Evolutionary conservation across 352 stramenopile species (phyloP).

Genomic region (Phytophthora ramorum): DNA sequence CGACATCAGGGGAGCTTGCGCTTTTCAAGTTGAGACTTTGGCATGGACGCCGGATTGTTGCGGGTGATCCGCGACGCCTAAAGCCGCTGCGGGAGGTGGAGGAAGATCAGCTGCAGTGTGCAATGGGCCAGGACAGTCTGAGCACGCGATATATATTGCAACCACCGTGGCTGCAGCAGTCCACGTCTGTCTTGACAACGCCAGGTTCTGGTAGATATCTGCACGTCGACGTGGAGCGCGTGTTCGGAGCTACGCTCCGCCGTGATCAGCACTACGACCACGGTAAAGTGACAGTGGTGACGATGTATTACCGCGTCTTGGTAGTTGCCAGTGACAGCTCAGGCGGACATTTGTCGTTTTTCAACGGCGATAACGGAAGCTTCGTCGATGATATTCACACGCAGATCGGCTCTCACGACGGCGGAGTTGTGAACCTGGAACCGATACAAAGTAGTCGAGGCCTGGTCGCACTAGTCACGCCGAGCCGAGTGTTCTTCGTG

Average conservation of each 20-base stretch:
- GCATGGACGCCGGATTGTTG: constrained; percentile 30
- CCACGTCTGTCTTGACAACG: constrained; percentile 4
- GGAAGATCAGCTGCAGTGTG: constrained; percentile 20
- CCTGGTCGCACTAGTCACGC: constrained; percentile 29
- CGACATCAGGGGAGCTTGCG: constrained; percentile 24
- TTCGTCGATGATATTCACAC: constrained; percentile 23
- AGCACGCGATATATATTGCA: not conserved
- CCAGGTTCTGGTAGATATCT: constrained; percentile 34
- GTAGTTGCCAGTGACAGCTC: constrained; percentile 26
- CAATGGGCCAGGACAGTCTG: constrained; percentile 20
- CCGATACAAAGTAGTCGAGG: constrained; percentile 32
- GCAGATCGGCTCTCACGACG: not conserved
- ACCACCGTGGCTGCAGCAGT: constrained; percentile 5
- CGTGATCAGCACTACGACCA: constrained; percentile 3
- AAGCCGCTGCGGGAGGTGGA: constrained; percentile 25
- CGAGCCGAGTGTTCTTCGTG: constrained; percentile 29
- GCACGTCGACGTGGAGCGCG: constrained; percentile 42
- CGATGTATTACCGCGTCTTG: constrained; percentile 23
- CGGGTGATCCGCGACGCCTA: constrained; percentile 29
- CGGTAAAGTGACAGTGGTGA: constrained; percentile 30
- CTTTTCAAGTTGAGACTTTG: constrained; percentile 44
- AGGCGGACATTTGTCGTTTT: constrained; percentile 27
- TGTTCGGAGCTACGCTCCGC: constrained; percentile 24
- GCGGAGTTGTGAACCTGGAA: constrained; percentile 17
- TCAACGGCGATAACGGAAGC: constrained; percentile 34